These are phyloP conservation scores for Flaveria sonorensis DNA, from an alignment of 129 eudicot genomes.

Conservation along the genomic window DNA sequence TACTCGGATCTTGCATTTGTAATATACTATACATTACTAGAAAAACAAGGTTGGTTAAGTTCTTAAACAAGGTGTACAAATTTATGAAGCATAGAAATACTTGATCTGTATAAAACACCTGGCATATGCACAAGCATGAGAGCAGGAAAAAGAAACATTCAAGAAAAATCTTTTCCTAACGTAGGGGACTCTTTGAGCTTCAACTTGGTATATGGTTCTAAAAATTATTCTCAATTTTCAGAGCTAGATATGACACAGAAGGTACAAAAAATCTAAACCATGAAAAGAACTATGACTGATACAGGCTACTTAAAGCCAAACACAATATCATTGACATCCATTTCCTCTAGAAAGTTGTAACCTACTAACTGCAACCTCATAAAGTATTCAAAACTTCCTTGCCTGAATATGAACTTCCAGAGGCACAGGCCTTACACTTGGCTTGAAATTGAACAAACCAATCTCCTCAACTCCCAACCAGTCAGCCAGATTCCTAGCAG, in stretches of 20 bases:
- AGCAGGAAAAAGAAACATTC: background rate
- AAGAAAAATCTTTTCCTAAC: background rate
- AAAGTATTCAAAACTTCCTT: conserved; percentile 28
- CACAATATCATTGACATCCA: background rate
- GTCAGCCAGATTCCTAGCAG: conserved; percentile 81
- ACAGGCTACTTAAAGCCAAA: background rate
- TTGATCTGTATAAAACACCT: background rate
- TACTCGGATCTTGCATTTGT: background rate
- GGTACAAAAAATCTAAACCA: no score
- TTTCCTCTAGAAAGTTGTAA: background rate
- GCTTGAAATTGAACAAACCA: conserved; percentile 95
- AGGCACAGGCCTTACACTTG: conserved; percentile 98
- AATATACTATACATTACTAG: background rate
- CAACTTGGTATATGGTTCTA: background rate
- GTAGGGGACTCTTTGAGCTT: background rate
- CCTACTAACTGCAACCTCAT: background rate
- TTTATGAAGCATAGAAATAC: background rate
- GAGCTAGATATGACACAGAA: no score
- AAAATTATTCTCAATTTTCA: no score
- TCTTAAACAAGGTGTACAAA: conserved; percentile 6
- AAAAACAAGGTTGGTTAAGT: conserved; percentile 1
- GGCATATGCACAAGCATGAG: conserved; percentile 8
- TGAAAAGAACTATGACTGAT: no score
- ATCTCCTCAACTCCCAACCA: conserved; percentile 92
- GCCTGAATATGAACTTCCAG: conserved; percentile 99